phyloP scores from a whole-genome alignment of 2,329 filamentous ascomycete genomes.

The Fusarium denticulatum region DNA sequence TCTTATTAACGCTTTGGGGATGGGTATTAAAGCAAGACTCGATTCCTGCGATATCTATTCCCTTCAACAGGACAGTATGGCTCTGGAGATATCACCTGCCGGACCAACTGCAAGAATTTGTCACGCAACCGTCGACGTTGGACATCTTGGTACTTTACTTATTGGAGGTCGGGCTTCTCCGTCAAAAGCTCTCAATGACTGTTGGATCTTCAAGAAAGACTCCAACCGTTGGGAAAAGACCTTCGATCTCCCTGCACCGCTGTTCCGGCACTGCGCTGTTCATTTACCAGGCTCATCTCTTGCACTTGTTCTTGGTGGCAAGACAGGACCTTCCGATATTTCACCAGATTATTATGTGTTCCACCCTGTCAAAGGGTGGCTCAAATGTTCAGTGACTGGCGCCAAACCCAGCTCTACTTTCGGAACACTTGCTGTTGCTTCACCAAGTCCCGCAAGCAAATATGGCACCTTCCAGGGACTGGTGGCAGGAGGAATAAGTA shows the following conservation, averaged over 20 bases:
- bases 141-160: conserved; percentile 68
- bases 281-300: conserved; percentile 58
- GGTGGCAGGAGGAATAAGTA: conserved; percentile 76
- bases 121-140: conserved; percentile 77
- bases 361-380: conserved; percentile 58
- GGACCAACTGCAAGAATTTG: conserved; percentile 68
- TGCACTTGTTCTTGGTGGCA: conserved; percentile 71
- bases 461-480: conserved; percentile 64
- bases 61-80: conserved; percentile 19
- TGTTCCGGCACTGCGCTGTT: conserved; percentile 79
- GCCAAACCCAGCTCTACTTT: conserved; percentile 52
- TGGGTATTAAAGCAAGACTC: conserved; percentile 56
- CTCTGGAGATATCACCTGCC: conserved; percentile 42
- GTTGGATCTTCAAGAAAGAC: conserved; percentile 74
- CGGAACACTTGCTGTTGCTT: conserved; percentile 54
- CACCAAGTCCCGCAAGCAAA: conserved; percentile 22
- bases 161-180: conserved; percentile 84
- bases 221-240: conserved; percentile 69
- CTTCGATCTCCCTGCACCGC: conserved; percentile 72
- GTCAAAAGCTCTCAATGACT: conserved; percentile 72
- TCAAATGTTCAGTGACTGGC: conserved; percentile 52
- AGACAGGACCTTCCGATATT: conserved; percentile 58
- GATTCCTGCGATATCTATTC: conserved; percentile 63
- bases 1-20: conserved; percentile 57
- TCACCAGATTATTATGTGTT: conserved; percentile 66